These are phyloP conservation scores for Alopecurus myosuroides DNA, from an alignment of 176 grass and related monocot genomes.

Conservation along the genomic window DNA sequence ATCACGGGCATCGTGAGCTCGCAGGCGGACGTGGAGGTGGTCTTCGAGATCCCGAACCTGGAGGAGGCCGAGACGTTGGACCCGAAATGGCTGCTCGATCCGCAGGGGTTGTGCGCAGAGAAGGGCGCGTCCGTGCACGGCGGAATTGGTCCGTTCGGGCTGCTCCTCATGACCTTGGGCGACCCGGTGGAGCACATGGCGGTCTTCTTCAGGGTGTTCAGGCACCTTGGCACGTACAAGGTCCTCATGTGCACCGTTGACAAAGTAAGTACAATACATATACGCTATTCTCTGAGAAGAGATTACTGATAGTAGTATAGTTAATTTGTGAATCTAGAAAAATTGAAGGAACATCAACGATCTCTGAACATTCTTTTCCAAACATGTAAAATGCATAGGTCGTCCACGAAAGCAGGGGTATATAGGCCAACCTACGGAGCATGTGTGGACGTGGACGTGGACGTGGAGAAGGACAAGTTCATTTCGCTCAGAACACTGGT, in stretches of 20 bases:
- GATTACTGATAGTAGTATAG: too few relatives aligned
- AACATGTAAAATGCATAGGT: constrained; percentile 1
- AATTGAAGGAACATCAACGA: too few relatives aligned
- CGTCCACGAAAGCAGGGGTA: constrained; percentile 31
- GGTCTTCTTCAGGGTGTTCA: constrained; percentile 75
- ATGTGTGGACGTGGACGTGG: constrained; percentile 58
- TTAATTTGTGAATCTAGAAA: too few relatives aligned
- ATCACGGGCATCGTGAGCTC: constrained; percentile 49
- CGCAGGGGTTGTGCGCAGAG: constrained; percentile 39
- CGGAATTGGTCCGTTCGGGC: constrained; percentile 67
- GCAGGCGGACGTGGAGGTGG: constrained; percentile 63
- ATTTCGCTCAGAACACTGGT: constrained; percentile 72
- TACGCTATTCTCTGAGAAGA: too few relatives aligned
- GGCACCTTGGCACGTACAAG: constrained; percentile 12
- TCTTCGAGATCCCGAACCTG: constrained; percentile 50
- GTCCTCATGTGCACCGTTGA: constrained; percentile 62
- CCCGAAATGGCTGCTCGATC: constrained; percentile 32
- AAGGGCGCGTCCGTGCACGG: constrained; percentile 43
- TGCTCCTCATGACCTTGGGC: constrained; percentile 55
- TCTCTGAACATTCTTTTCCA: not conserved
- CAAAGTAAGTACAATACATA: constrained; percentile 26
- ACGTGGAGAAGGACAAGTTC: constrained; percentile 40
- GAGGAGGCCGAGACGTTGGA: constrained; percentile 37
- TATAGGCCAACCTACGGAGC: constrained; percentile 55
- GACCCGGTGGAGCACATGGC: constrained; percentile 56